phyloP scores from a whole-genome alignment of 192 early-diverging fungal genomes.

The Spizellomyces punctatus region DNA sequence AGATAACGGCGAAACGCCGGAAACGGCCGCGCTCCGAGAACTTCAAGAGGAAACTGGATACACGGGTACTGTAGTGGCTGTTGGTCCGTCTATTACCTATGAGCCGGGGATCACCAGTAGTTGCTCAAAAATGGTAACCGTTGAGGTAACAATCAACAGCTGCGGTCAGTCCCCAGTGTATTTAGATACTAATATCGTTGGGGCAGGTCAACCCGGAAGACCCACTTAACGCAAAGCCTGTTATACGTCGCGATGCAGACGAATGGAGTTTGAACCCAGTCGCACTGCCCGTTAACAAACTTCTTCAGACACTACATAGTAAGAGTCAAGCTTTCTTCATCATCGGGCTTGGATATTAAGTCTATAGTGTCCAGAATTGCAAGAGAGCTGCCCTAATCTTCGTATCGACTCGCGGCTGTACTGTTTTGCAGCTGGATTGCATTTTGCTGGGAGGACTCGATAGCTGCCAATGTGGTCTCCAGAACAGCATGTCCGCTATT shows the following conservation, averaged over 20 bases:
- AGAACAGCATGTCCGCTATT: too few species aligned
- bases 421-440: constrained; percentile 21
- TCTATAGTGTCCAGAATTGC: constrained; percentile 11
- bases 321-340: background rate
- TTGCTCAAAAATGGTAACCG: constrained; percentile 20
- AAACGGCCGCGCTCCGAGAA: constrained; percentile 26
- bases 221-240: background rate
- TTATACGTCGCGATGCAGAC: constrained; percentile 17
- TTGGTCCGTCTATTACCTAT: constrained; percentile 25
- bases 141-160: background rate
- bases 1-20: constrained; percentile 17
- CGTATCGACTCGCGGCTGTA: constrained; percentile 30
- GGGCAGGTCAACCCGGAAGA: constrained; percentile 25
- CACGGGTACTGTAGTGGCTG: background rate
- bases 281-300: constrained; percentile 8
- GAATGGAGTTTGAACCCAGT: constrained; percentile 32
- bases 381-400: background rate
- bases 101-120: constrained; percentile 36
- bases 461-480: too few species aligned
- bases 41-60: constrained; percentile 36
- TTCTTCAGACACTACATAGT: constrained; percentile 15
- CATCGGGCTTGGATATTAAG: background rate
- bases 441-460: background rate
- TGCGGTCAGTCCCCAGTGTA: background rate
- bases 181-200: background rate